Conservation (phyloP, 495 filamentous ascomycete genomes). For the Pyrenopolyporus hunteri region DNA sequence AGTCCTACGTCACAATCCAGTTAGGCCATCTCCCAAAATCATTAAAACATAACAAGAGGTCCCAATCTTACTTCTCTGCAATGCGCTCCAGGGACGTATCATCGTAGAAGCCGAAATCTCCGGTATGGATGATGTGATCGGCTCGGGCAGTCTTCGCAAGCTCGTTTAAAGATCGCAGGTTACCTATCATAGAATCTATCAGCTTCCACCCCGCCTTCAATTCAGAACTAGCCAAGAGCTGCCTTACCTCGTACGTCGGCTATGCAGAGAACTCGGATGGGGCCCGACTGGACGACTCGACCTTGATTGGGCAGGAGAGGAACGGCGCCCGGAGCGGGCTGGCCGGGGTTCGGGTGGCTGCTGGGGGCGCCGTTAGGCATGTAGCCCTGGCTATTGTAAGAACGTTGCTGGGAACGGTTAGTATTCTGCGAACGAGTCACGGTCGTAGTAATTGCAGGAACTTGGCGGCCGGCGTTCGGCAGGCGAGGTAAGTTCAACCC, state of each 20-base stretch:
- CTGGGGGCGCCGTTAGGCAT: conserved; percentile 59
- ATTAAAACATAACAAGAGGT: neutral
- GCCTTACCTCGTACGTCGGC: conserved; percentile 93
- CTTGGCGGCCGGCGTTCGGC: neutral
- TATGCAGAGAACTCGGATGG: conserved; percentile 88
- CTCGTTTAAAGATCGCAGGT: conserved; percentile 93
- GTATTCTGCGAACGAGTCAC: conserved; percentile 26
- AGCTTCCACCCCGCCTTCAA: conserved; percentile 21
- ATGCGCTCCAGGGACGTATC: conserved; percentile 94
- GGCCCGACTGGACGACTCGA: conserved; percentile 80
- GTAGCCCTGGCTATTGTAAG: conserved; percentile 55
- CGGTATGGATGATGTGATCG: conserved; percentile 96
- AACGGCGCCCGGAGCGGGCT: conserved; percentile 57
- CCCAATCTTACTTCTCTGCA: conserved; percentile 87
- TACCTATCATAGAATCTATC: conserved; percentile 64
- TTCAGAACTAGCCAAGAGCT: neutral
- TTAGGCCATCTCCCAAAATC: conserved; percentile 28
- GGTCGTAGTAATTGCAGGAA: neutral
- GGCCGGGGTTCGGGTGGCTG: conserved; percentile 44
- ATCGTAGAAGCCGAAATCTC: conserved; percentile 99
- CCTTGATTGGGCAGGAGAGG: conserved; percentile 64
- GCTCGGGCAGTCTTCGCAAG: conserved; percentile 91
- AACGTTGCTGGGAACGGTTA: conserved; percentile 47
- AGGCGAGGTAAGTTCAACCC: neutral
- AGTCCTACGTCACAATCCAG: conserved; percentile 64